Base-by-base conservation (phyloP, 2,329 filamentous ascomycete species). In the Fusarium hainanense region DNA sequence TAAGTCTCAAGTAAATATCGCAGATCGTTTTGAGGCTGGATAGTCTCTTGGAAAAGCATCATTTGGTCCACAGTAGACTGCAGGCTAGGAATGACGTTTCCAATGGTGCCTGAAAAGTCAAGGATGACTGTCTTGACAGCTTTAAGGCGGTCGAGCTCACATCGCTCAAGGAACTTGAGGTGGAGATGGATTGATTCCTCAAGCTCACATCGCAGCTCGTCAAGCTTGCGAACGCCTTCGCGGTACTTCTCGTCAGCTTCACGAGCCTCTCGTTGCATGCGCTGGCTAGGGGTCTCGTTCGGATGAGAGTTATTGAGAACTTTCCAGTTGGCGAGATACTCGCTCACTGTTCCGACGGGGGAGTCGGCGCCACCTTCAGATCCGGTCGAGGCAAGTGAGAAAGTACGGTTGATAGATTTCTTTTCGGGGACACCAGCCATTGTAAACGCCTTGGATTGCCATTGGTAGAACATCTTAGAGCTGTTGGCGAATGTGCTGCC, bases 31-130 rank as follows among this genome's bases (percentile, higher is more conserved):
- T 90, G 79, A 8, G 96, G 96, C 80, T 98, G 96, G n/a, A 99
- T 93, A 1, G 96, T 98, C 84, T 99, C 96, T 80, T 99, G 96
- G 82, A 97, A 99, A 48, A 99, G 87, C 90, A 99, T 94, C 94
- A 99, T 98, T 78, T 97, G 94, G 82, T 99, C 96, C 25, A 99
- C 94, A 0, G 94, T 94, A 63, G 95, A 95, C 81, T 98, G 96
- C 67, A 99, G 84, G 76, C 93, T 97, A 20, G 96, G 97, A 68
- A 99, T 98, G 75, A 98, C 95, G 76, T 99, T 99, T 85, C 95
- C 95, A 79, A 99, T 93, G 40, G 95, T 94, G 47, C 96, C 96
- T 7, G 95, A 98, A 80, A 99, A 98, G 82, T 99, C 97, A 44
- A 99, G 88, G 67, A 99, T 91, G 54, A 99, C 97, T 25, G 95